Conservation (phyloP, 768 basidiomycete genomes). For the Suillus tomentosus region DNA sequence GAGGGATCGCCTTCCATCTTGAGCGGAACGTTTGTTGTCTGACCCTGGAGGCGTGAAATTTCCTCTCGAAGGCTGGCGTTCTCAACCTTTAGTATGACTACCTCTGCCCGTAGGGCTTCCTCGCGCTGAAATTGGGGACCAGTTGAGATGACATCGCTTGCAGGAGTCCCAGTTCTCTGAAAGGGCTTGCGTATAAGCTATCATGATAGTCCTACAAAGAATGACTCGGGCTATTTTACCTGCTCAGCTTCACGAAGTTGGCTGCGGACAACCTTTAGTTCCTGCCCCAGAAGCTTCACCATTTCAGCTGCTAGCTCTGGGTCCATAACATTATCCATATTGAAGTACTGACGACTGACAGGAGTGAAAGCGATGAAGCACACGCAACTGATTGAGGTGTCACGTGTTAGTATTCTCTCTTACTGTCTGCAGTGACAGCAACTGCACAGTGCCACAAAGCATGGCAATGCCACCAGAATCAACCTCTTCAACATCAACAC, state of each 20-base stretch:
- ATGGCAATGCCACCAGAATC: constrained; percentile 34
- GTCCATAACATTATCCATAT: constrained; percentile 27
- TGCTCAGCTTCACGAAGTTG: constrained; percentile 26
- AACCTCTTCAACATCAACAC: constrained; percentile 42
- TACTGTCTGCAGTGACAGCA: background rate
- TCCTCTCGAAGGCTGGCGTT: constrained; percentile 21
- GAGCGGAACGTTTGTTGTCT: constrained; percentile 12
- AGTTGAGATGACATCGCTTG: constrained; percentile 5
- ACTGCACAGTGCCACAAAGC: background rate
- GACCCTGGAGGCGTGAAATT: constrained; percentile 20
- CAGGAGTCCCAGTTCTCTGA: constrained; percentile 17
- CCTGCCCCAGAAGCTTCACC: constrained; percentile 27
- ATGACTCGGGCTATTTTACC: constrained; percentile 14
- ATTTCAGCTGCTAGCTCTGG: constrained; percentile 27
- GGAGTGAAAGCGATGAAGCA: background rate
- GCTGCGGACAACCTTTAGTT: constrained; percentile 26
- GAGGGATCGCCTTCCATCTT: constrained; percentile 21
- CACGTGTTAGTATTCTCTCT: constrained; percentile 3
- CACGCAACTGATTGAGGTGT: background rate
- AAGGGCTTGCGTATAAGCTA: background rate
- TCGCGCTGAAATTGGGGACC: constrained; percentile 11
- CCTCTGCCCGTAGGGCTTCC: constrained; percentile 20
- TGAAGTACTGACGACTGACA: background rate
- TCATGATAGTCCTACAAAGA: background rate
- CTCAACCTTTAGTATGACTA: constrained; percentile 20